phyloP scores from a whole-genome alignment of 2,329 filamentous ascomycete species.

The Pseudocercospora pini-densiflorae region DNA sequence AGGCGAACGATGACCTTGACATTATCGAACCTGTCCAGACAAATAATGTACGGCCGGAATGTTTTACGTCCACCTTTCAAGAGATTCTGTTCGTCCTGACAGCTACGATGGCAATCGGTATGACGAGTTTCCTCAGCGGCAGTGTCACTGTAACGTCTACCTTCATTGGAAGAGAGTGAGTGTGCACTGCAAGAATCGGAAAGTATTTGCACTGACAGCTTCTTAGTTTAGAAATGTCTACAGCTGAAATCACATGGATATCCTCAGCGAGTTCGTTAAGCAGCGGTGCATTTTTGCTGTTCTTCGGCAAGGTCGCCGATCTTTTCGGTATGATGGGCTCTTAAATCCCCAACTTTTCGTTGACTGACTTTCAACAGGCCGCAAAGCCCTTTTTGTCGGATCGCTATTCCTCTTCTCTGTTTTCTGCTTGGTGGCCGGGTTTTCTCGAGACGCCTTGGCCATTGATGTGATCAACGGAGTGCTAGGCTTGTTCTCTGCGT shows the following conservation, averaged over 20 bases:
- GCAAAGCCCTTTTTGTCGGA: slow-evolving; percentile 63
- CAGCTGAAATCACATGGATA: slow-evolving; percentile 71
- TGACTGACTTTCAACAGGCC: slow-evolving; percentile 40
- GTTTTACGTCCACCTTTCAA: slow-evolving; percentile 66
- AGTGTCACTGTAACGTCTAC: slow-evolving; percentile 66
- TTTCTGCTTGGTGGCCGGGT: slow-evolving; percentile 63
- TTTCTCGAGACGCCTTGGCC: slow-evolving; percentile 61
- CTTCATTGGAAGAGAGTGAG: slow-evolving; percentile 54
- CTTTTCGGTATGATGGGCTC: slow-evolving; percentile 54
- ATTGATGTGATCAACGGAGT: slow-evolving; percentile 68
- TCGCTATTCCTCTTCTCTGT: slow-evolving; percentile 65
- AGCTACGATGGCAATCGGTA: slow-evolving; percentile 69
- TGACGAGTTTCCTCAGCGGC: slow-evolving; percentile 64
- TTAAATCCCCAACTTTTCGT: neutral
- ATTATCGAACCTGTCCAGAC: slow-evolving; percentile 27
- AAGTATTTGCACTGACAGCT: neutral
- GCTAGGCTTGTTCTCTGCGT: slow-evolving; percentile 67
- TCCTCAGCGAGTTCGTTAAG: slow-evolving; percentile 65
- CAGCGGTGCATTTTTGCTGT: slow-evolving; percentile 67
- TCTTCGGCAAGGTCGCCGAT: slow-evolving; percentile 69
- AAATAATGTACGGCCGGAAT: slow-evolving; percentile 53
- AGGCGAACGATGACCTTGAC: slow-evolving; percentile 18
- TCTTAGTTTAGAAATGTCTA: slow-evolving; percentile 64
- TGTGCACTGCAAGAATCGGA: neutral
- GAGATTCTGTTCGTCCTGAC: slow-evolving; percentile 69